A percentile compares a stretch with the other conserved stretches of the same genome.
phyloP scores from a whole-genome alignment of 176 grass and related monocot genomes.

The Oropetium thomaeum region DNA sequence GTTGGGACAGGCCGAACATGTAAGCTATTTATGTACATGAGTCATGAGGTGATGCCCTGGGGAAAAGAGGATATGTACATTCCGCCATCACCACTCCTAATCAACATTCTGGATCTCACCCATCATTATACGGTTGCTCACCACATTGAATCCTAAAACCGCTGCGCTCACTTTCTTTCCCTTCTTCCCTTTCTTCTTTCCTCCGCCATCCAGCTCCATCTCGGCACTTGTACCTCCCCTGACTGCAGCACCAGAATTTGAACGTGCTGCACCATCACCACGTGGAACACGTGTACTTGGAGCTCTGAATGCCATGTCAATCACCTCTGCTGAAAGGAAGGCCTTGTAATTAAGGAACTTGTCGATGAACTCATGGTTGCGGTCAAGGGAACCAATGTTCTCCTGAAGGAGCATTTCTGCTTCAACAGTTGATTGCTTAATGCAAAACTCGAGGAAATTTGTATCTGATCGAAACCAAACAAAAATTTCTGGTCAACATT shows the following conservation, averaged over 20 bases:
- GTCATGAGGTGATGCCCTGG: constrained; percentile 15
- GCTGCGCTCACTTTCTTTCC: constrained; percentile 83
- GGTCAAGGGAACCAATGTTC: constrained; percentile 76
- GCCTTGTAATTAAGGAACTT: constrained; percentile 92
- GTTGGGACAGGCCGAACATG: not conserved
- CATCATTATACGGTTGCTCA: constrained; percentile 99
- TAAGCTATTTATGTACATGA: constrained; percentile 32
- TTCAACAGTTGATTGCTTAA: constrained; percentile 71
- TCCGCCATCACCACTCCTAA: constrained; percentile 24
- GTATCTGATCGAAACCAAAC: constrained; percentile 52
- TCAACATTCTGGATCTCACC: constrained; percentile 87
- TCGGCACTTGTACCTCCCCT: constrained; percentile 33
- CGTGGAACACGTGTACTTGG: constrained; percentile 6
- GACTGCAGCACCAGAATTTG: constrained; percentile 26
- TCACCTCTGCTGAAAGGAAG: constrained; percentile 76
- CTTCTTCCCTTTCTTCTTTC: constrained; percentile 95
- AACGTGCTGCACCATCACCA: constrained; percentile 9
- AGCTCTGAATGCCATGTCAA: constrained; percentile 74
- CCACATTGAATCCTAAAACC: constrained; percentile 88
- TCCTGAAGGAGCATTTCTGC: constrained; percentile 71
- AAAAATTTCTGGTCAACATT: not conserved
- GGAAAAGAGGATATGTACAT: constrained; percentile 52
- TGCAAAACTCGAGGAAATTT: constrained; percentile 93
- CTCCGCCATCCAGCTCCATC: constrained; percentile 43
- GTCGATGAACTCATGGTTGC: constrained; percentile 76